These are phyloP conservation scores for Metschnikowia cerradonensis DNA, from an alignment of 805 yeast genomes.

Conservation along the genomic window DNA sequence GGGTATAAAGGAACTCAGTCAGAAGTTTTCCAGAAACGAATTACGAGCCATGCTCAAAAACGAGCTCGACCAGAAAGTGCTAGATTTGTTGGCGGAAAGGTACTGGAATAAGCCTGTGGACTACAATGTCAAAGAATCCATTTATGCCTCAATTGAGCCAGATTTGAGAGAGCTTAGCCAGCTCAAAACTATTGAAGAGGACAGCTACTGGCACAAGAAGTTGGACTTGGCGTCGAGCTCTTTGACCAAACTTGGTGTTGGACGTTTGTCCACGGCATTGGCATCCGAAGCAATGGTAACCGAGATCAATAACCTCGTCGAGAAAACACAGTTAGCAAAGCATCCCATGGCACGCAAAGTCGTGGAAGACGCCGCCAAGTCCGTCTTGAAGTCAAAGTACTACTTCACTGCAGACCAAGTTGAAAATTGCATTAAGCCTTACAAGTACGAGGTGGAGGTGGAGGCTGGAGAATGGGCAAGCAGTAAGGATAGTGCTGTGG, in stretches of 20 bases:
- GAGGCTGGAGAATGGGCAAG: constrained; percentile 92
- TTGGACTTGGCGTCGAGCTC: constrained; percentile 79
- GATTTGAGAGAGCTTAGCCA: constrained; percentile 52
- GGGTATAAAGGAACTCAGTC: constrained; percentile 82
- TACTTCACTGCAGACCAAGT: constrained; percentile 97
- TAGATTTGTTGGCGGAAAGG: constrained; percentile 81
- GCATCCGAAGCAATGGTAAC: constrained; percentile 75
- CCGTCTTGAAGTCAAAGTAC: constrained; percentile 72
- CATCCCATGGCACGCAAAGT: constrained; percentile 85
- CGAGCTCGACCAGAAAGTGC: constrained; percentile 83
- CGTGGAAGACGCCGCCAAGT: constrained; percentile 78
- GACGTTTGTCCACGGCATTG: constrained; percentile 79
- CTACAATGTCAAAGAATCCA: constrained; percentile 12
- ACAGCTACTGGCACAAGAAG: constrained; percentile 82
- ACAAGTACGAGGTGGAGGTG: constrained; percentile 92
- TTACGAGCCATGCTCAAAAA: constrained; percentile 72
- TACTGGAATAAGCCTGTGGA: constrained; percentile 78
- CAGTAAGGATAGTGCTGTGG: constrained; percentile 74
- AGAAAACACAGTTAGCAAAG: constrained; percentile 68
- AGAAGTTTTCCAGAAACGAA: constrained; percentile 77
- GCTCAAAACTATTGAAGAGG: constrained; percentile 50
- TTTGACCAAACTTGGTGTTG: constrained; percentile 89
- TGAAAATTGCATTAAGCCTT: constrained; percentile 96
- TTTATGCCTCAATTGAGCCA: constrained; percentile 36
- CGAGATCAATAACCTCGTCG: constrained; percentile 72